Percentiles rank a stretch among this genome's conserved stretches.
phyloP scores from a whole-genome alignment of 768 basidiomycete species.

The Mrakia hoshinonis region DNA sequence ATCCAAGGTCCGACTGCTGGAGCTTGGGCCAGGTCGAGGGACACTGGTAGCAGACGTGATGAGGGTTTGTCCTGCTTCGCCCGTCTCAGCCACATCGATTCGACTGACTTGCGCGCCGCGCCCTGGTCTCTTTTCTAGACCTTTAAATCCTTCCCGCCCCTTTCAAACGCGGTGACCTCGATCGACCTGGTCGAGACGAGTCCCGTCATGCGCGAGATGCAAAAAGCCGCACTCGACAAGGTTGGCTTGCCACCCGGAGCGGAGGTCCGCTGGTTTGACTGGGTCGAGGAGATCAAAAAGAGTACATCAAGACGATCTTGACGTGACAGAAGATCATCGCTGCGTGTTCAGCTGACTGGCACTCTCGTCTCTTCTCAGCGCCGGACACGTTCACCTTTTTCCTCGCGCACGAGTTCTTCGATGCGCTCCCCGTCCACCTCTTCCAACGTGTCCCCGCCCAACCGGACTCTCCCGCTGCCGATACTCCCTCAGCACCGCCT shows the following conservation, averaged over 20 bases:
- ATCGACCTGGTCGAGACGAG: slow-evolving; percentile 80
- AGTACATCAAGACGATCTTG: slow-evolving; percentile 34
- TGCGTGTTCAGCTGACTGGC: slow-evolving; percentile 22
- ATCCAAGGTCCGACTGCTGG: slow-evolving; percentile 59
- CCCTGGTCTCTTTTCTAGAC: slow-evolving; percentile 31
- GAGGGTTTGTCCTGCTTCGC: slow-evolving; percentile 50
- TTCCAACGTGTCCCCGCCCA: slow-evolving; percentile 53
- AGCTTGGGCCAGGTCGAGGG: slow-evolving; percentile 88
- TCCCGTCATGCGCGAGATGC: slow-evolving; percentile 54
- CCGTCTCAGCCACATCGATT: neutral
- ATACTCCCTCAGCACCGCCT: neutral
- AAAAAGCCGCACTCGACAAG: slow-evolving; percentile 49
- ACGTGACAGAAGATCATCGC: neutral
- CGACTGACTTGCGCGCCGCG: neutral
- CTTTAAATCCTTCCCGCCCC: slow-evolving; percentile 37
- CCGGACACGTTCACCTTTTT: slow-evolving; percentile 62
- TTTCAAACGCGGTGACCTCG: neutral
- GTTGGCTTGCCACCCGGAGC: slow-evolving; percentile 28
- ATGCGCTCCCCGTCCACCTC: slow-evolving; percentile 85
- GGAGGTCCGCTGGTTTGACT: slow-evolving; percentile 60
- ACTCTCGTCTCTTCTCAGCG: slow-evolving; percentile 27
- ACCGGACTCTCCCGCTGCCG: neutral
- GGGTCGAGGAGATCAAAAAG: slow-evolving; percentile 57
- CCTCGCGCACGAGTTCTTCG: slow-evolving; percentile 95
- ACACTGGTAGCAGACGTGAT: slow-evolving; percentile 85